Conservation (phyloP, 768 basidiomycete species). For the Polyporus arcularius region DNA sequence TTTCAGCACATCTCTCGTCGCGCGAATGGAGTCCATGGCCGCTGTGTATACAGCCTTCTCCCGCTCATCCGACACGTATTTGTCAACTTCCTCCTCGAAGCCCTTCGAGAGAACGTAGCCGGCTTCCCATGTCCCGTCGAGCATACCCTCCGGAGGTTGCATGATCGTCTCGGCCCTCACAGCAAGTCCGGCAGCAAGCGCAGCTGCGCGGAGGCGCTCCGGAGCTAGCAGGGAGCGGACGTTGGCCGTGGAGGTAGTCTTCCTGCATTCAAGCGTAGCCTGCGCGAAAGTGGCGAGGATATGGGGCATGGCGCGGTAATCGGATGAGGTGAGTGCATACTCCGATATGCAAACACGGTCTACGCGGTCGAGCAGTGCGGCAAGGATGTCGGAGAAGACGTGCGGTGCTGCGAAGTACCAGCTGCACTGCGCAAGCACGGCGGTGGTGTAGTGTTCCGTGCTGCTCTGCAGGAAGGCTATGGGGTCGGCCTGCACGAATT, state of each 20-base stretch:
- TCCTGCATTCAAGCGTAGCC: constrained; percentile 36
- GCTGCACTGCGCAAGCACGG: constrained; percentile 37
- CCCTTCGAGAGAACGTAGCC: constrained; percentile 19
- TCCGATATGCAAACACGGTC: constrained; percentile 36
- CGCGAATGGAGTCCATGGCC: constrained; percentile 31
- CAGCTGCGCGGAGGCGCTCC: constrained; percentile 30
- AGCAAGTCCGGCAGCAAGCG: constrained; percentile 25
- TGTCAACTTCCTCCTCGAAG: constrained; percentile 30
- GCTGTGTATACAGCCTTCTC: constrained; percentile 35
- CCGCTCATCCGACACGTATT: constrained; percentile 30
- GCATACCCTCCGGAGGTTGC: constrained; percentile 26
- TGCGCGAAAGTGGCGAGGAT: constrained; percentile 39
- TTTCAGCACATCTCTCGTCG: constrained; percentile 11
- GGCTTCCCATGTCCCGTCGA: constrained; percentile 41
- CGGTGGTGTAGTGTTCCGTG: constrained; percentile 32
- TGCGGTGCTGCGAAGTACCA: constrained; percentile 44
- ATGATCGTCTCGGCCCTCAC: constrained; percentile 26
- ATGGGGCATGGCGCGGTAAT: constrained; percentile 31
- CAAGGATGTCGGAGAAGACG: constrained; percentile 31
- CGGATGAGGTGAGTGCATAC: constrained; percentile 31
- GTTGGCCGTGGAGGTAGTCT: constrained; percentile 32
- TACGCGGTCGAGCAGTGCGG: constrained; percentile 27
- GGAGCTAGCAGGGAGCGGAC: constrained; percentile 41
- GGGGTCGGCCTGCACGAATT: constrained; percentile 34
- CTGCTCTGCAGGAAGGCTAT: constrained; percentile 28